Base-by-base conservation (phyloP, 345 rosid genomes). In the Gossypium turneri region DNA sequence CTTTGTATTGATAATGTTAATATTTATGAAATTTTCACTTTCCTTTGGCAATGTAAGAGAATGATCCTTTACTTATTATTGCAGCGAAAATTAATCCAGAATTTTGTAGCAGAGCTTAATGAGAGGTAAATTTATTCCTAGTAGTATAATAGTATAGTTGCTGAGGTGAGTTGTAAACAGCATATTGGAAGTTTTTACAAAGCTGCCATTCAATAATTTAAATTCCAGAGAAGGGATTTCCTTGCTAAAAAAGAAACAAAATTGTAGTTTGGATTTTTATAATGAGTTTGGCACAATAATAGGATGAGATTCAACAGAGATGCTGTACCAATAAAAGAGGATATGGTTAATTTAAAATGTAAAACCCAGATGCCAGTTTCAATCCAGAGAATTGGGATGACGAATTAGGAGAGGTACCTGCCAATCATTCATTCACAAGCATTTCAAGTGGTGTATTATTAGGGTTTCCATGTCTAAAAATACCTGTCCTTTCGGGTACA, bases 311-410 rank as follows among this genome's bases (percentile, higher is more conserved):
- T 57, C 34, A 22, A 10, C 11, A 41, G 1, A 57, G 65, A 60
- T 67, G 45, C 15, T 70, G 22, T 60, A 25, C 22, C 41, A 66
- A 24, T 2, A 57, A 5, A 45, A 47, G 19, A 27, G 77, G 60
- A 3, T 8, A 10, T 50, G 17, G 22, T 25, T 50, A 22, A 22
- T 22, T 22, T 22, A 1, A 0, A 9, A 73, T 22, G 29, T 19
- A 44, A 9, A 34, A 6, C 51, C 13, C 76, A 78, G 50, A 78
- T 83, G 77, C 80, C 53, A n/a, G 50, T 2, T 13, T 34, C 66
- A 38, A 72, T 76, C 76, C 62, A 73, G 80, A 79, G 50, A 12
- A 1, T 52, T 71, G 63, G 56, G 67, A 67, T 65, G 41, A 34
- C 5, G 7, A 34, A 34, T 34, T 34, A 34, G 41, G 41, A 34